These are phyloP conservation scores for Aspergillus sp. DNA, from an alignment of 2,329 filamentous ascomycete genomes.

Conservation along the genomic window DNA sequence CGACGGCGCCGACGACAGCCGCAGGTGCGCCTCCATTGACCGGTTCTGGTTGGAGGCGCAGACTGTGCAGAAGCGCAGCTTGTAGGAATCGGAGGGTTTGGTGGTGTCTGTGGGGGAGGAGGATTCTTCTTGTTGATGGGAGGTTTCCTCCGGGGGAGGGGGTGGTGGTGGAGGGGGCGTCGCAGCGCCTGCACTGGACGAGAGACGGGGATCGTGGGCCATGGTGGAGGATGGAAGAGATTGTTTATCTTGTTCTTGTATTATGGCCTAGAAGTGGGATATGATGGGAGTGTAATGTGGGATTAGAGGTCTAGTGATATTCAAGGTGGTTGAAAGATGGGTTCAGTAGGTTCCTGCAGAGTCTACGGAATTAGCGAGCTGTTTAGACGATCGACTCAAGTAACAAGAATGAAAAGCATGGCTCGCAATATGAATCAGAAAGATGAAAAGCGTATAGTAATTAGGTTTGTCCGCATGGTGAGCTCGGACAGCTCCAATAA, in stretches of 20 bases:
- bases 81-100: constrained; percentile 61
- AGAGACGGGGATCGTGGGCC: constrained; percentile 52
- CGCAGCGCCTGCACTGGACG: constrained; percentile 45
- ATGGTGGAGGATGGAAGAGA: constrained; percentile 29
- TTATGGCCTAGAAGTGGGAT: constrained; percentile 6
- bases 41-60: constrained; percentile 98
- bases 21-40: constrained; percentile 99
- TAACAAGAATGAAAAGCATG: constrained; percentile 2
- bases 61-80: constrained; percentile 96
- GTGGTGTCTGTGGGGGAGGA: constrained; percentile 1
- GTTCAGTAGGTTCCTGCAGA: constrained; percentile 34
- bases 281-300: constrained; percentile 9
- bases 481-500: constrained; percentile 80
- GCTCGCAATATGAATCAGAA: constrained; percentile 22
- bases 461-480: constrained; percentile 59
- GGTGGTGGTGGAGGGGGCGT: constrained; percentile 49
- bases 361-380: constrained; percentile 28
- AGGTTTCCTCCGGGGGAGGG: constrained; percentile 38
- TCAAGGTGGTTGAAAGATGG: constrained; percentile 26
- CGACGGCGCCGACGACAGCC: constrained; percentile 77
- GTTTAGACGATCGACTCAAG: neutral
- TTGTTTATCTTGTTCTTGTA: constrained; percentile 7
- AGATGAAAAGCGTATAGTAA: constrained; percentile 51
- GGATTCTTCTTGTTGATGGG: neutral
- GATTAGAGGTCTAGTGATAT: neutral